Base-by-base conservation (phyloP, 768 basidiomycete species). In the Leccinum arenicola region DNA sequence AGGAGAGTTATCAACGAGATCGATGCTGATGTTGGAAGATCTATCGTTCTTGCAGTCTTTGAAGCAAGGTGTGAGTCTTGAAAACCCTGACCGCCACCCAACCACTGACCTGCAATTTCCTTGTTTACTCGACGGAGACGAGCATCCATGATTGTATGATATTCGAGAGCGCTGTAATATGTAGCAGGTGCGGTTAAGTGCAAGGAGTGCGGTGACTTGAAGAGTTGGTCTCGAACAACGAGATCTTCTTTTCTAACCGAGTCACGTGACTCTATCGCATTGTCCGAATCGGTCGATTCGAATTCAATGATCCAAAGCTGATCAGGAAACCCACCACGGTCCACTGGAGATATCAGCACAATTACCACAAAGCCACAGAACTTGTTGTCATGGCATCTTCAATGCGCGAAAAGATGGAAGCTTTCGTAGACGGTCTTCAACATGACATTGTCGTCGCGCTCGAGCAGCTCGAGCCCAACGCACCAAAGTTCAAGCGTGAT, bases 31-130 rank as follows among this genome's bases (percentile, higher is more conserved):
- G 58, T 84, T 85, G 27, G 93, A 93, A 17, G 88, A 83, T 80
- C 88, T 93, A 80, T 98, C 95, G 73, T 91, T 95, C 80, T 95
- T 93, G 82, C 93, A 95, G 75, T 96, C 94, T 95, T 3, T 31
- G 29, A 69, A 38, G 38, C 50, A 52, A 31, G 10, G 40, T 27
- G 47, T 61, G 58, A 53, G 59, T 68, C 25, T 63, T 58, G 36
- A 43, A 54, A 57, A 40, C 35, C 48, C 11, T n/a, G 9, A 6
- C 33, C 10, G 23, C n/a, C 12, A 51, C 19, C 19, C 27, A 2
- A 36, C 25, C 43, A 62, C 80, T 61, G 52, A 87, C 92, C 95
- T 62, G 86, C 75, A 60, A 98, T 97, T 78, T 98, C 95, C 77
- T 96, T 97, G 76, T 93, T 93, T 25, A 97, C 90, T 71, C 95